Percentiles rank a stretch among this genome's conserved stretches.
These are phyloP conservation scores for Oryza nivara DNA, from an alignment of 176 grass and related monocot genomes.

Conservation along the genomic window DNA sequence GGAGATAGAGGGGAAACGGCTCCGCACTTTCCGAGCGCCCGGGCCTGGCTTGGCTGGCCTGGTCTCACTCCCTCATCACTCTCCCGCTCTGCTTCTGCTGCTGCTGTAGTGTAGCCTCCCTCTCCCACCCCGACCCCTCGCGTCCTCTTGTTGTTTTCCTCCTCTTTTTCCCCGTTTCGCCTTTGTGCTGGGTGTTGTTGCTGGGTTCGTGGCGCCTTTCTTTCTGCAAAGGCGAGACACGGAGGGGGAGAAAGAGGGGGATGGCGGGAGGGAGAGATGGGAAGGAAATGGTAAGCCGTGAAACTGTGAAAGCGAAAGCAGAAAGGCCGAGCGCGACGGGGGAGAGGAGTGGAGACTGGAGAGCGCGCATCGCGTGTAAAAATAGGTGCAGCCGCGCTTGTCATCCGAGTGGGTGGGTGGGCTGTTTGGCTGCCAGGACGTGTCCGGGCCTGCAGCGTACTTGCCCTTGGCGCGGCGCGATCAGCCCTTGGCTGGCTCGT, in stretches of 20 bases:
- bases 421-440: conserved; percentile 24
- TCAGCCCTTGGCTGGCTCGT: neutral
- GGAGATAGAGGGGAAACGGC: conserved; percentile 49
- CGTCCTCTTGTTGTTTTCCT: conserved; percentile 27
- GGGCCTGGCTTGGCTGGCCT: conserved; percentile 37
- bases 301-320: conserved; percentile 74
- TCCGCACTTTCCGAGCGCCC: conserved; percentile 70
- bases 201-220: conserved; percentile 50
- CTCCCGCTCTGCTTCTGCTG: conserved; percentile 18
- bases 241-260: neutral
- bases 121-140: neutral
- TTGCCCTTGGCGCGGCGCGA: neutral
- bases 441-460: neutral
- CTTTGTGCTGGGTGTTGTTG: conserved; percentile 4
- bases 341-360: neutral
- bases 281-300: conserved; percentile 45
- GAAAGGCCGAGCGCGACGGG: conserved; percentile 24
- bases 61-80: neutral
- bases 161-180: conserved; percentile 17
- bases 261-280: too few relatives aligned
- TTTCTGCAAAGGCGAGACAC: conserved; percentile 60
- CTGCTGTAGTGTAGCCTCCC: conserved; percentile 29
- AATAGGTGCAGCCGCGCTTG: conserved; percentile 42
- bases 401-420: conserved; percentile 13
- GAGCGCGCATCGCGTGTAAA: conserved; percentile 40